phyloP scores from a whole-genome alignment of 192 early-diverging fungal species.

The Umbelopsis sp. region DNA sequence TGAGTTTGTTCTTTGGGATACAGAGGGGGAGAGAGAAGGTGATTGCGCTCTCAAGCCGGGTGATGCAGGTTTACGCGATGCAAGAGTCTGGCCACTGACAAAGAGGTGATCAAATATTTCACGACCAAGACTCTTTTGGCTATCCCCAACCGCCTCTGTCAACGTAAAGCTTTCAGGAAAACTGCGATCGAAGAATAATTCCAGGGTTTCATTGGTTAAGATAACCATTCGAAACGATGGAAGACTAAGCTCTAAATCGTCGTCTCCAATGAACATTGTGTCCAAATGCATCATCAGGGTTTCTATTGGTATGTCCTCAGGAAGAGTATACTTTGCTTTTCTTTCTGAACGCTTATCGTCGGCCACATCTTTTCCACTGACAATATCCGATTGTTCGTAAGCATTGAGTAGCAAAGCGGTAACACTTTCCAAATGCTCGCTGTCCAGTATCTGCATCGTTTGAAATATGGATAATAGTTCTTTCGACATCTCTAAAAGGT shows the following conservation, averaged over 20 bases:
- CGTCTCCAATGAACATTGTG: neutral
- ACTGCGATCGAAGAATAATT: conserved; percentile 72
- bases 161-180: conserved; percentile 65
- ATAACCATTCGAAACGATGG: conserved; percentile 67
- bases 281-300: conserved; percentile 16
- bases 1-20: conserved; percentile 7
- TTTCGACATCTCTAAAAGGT: conserved; percentile 80
- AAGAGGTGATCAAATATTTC: conserved; percentile 58
- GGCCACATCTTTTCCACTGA: neutral
- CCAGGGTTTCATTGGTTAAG: conserved; percentile 80
- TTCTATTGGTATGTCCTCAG: neutral
- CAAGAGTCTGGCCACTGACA: conserved; percentile 30
- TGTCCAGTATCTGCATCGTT: conserved; percentile 21
- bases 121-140: conserved; percentile 51
- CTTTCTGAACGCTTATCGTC: conserved; percentile 2
- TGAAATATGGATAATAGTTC: conserved; percentile 69
- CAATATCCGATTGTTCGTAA: conserved; percentile 4
- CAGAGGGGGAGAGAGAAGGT: neutral
- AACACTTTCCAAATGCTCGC: neutral
- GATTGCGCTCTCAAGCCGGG: neutral
- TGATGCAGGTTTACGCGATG: neutral
- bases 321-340: conserved; percentile 3
- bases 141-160: conserved; percentile 51
- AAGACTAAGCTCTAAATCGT: conserved; percentile 29
- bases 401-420: neutral